Evolutionary conservation across 352 stramenopile species (phyloP).

Genomic region (Peronospora destructor): DNA sequence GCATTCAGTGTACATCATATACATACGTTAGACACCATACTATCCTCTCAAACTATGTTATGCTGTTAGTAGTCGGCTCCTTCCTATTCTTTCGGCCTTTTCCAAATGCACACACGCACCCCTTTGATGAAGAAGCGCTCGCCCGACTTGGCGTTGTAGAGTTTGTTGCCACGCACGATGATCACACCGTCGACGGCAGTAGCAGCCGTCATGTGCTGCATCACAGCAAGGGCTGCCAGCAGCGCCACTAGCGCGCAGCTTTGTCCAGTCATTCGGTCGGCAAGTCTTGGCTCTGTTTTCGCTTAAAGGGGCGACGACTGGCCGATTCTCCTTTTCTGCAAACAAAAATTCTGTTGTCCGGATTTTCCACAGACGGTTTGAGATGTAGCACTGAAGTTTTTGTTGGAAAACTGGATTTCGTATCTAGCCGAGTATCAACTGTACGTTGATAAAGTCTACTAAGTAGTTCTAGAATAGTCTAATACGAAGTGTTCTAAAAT

Average conservation of each 20-base stretch:
- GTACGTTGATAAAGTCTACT: no score
- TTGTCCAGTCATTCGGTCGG: constrained; percentile 9
- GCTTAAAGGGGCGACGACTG: constrained; percentile 3
- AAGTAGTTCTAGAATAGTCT: no score
- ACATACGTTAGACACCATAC: constrained; percentile 7
- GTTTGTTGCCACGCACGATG: constrained; percentile 81
- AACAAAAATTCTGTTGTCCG: constrained; percentile 11
- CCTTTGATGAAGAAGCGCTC: constrained; percentile 86
- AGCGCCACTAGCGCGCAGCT: constrained; percentile 21
- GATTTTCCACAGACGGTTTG: constrained; percentile 13
- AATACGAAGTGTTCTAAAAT: no score
- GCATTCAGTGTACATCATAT: constrained; percentile 3
- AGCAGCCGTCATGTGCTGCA: constrained; percentile 10
- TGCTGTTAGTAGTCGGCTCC: constrained; percentile 16
- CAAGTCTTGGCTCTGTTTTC: constrained; percentile 8
- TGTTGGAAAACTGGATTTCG: no score
- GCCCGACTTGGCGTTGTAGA: constrained; percentile 76
- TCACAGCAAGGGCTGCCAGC: constrained; percentile 17
- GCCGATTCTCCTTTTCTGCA: constrained; percentile 3
- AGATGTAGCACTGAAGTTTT: no score
- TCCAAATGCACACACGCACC: constrained; percentile 30
- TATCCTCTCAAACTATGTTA: constrained; percentile 8
- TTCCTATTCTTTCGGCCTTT: constrained; percentile 15
- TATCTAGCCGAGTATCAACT: no score
- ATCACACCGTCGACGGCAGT: constrained; percentile 43